Percentiles rank a stretch among this genome's conserved stretches.
phyloP scores from a whole-genome alignment of 1,139 yeast species.

The Ashbya aceris region DNA sequence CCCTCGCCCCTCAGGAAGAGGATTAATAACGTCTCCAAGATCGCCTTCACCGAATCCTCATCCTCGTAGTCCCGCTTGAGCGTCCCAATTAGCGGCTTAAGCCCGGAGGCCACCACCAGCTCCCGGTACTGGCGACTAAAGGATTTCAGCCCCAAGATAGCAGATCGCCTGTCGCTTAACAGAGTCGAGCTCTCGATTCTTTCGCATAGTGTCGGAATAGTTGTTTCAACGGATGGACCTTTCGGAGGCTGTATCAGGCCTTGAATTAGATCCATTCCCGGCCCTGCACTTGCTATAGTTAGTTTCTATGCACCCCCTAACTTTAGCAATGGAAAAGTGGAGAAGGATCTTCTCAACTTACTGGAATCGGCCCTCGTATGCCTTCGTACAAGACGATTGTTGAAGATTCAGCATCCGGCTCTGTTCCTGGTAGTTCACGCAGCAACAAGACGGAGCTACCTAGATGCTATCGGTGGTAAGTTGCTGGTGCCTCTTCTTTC shows the following conservation, averaged over 20 bases:
- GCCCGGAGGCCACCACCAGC: slow-evolving; percentile 79
- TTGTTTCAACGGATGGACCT: slow-evolving; percentile 65
- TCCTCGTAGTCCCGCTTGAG: slow-evolving; percentile 61
- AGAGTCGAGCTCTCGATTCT: slow-evolving; percentile 75
- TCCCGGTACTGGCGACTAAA: slow-evolving; percentile 87
- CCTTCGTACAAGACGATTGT: no score
- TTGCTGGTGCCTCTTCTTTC: no score
- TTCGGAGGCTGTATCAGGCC: slow-evolving; percentile 46
- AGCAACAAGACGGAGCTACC: no score
- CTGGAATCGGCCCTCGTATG: slow-evolving; percentile 30
- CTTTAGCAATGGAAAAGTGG: slow-evolving; percentile 31
- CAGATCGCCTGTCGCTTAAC: slow-evolving; percentile 82
- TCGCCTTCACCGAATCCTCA: slow-evolving; percentile 65
- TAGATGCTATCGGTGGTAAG: no score
- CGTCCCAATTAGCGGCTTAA: slow-evolving; percentile 63
- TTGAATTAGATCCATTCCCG: slow-evolving; percentile 39
- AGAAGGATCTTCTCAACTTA: slow-evolving; percentile 57
- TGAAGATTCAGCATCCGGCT: no score
- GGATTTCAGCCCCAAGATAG: slow-evolving; percentile 81
- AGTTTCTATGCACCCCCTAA: slow-evolving; percentile 30
- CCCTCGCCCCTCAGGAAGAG: slow-evolving; percentile 64
- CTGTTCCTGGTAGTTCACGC: no score
- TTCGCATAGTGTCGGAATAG: slow-evolving; percentile 83
- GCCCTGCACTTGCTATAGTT: background rate
- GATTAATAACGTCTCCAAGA: slow-evolving; percentile 76